Base-by-base conservation (phyloP, 352 stramenopile species). In the Phytopythium delawarense region DNA sequence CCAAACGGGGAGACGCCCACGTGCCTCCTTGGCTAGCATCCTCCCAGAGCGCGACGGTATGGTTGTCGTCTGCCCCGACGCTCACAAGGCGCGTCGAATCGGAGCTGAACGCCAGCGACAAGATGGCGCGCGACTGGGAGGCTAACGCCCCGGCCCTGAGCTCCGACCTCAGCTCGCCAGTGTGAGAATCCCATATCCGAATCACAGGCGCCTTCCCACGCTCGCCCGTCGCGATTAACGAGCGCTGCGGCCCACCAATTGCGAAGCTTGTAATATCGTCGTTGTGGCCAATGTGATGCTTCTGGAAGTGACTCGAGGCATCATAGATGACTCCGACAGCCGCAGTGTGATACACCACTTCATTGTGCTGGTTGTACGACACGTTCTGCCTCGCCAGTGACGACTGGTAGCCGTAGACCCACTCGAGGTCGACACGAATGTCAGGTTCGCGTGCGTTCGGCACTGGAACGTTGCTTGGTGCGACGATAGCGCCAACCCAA, bases 261-360 rank as follows among this genome's bases (percentile, higher is more conserved):
- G 79, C 73, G 56, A 98, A 82, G 49, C 84, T 93, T 44, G 92
- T 76, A 28, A 98, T 91, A 62, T 97, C 91, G 55, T 98, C 90
- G 18, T 76, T 91, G 57, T 96, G 88, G 9, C 76, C 79, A 5
- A 88, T 21, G 48, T 96, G 87, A 45, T 95, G 86, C 59, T 78
- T 86, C 65, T 98, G 91, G 9, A 89, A 53, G 66, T 93, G 83
- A 48, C 84, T 75, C 8, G 74, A 51, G 0, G 72, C 70, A 61
- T 96, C 77, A 54, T 89, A 92, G 21, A 96, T 88, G 35, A 97
- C 78, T 8, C 88, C 89, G 1, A 97, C 79, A 1, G 88, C 86
- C 2, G 91, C 91, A 0, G 88, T 94, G 63, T 93, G 87, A 67
- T 96, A 97, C 45, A 96, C 84, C 30, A 97, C 82, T 57, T 92